Percentiles rank a stretch among this genome's conserved stretches.
Conservation (phyloP, 192 early-diverging fungal species). For the Backusella mclennaniae region DNA sequence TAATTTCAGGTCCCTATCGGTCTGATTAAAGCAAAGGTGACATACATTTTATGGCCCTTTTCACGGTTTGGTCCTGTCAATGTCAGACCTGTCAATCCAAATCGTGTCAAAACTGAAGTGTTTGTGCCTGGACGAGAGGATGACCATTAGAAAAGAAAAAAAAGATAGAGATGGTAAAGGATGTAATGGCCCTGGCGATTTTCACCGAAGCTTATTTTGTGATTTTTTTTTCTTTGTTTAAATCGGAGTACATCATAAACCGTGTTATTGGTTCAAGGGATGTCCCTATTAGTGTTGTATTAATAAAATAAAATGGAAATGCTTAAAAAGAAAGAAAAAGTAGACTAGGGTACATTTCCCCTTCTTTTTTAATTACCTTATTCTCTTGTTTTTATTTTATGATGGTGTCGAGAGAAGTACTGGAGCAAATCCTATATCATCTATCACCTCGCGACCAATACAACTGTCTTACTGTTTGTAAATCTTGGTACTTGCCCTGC, state of each 20-base stretch:
- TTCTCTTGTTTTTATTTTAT: neutral
- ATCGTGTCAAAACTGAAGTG: neutral
- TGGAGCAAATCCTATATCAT: neutral
- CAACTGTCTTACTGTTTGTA: neutral
- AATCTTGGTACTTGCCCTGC: neutral
- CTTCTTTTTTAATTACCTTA: neutral
- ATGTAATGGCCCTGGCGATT: neutral
- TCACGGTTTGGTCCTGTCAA: conserved; percentile 55
- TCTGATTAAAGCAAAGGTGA: conserved; percentile 57
- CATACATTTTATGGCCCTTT: conserved; percentile 65
- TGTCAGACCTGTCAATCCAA: neutral
- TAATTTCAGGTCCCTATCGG: conserved; percentile 58
- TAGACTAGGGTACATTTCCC: neutral
- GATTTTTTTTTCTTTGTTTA: neutral
- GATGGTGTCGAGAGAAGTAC: neutral
- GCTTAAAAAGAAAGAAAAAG: neutral
- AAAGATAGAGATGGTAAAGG: neutral
- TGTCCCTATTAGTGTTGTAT: neutral
- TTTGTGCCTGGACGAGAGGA: neutral
- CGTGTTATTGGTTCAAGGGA: neutral
- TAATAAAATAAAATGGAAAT: neutral
- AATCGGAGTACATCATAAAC: neutral
- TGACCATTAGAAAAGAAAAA: neutral
- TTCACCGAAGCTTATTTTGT: neutral
- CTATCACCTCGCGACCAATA: neutral